phyloP scores from a whole-genome alignment of 495 filamentous ascomycete species.

The Glutinoglossum americanum region DNA sequence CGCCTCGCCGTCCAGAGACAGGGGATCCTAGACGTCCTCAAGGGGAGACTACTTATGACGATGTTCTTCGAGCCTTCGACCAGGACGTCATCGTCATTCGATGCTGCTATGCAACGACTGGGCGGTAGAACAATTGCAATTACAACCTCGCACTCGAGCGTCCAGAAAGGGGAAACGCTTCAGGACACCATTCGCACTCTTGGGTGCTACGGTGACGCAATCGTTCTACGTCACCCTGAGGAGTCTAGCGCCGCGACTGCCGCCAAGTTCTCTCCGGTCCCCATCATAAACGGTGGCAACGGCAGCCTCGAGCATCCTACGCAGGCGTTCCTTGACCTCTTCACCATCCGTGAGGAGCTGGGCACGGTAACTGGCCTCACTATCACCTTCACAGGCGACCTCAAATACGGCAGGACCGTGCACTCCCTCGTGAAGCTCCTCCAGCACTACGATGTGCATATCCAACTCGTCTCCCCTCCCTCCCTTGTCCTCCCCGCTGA shows the following conservation, averaged over 20 bases:
- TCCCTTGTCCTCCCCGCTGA: conserved; percentile 54
- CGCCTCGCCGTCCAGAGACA: conserved; percentile 75
- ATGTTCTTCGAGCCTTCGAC: conserved; percentile 98
- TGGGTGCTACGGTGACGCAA: conserved; percentile 79
- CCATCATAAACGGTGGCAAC: conserved; percentile 93
- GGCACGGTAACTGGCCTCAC: conserved; percentile 84
- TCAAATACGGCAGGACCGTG: conserved; percentile 80
- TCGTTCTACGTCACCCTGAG: conserved; percentile 81
- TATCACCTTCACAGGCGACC: conserved; percentile 87
- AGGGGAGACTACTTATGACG: conserved; percentile 63
- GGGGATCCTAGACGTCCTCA: conserved; percentile 70
- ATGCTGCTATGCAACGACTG: conserved; percentile 92
- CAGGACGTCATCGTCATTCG: conserved; percentile 86
- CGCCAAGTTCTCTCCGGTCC: conserved; percentile 65
- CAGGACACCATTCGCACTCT: conserved; percentile 87
- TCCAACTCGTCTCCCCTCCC: conserved; percentile 75
- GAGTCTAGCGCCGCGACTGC: conserved; percentile 57
- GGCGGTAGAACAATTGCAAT: conserved; percentile 67
- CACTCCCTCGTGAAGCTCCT: conserved; percentile 88
- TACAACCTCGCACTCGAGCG: conserved; percentile 57
- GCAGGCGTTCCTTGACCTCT: conserved; percentile 94
- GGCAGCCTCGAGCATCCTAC: conserved; percentile 90
- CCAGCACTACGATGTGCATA: conserved; percentile 76
- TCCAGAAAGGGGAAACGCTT: conserved; percentile 79
- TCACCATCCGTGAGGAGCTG: conserved; percentile 93